A percentile compares a stretch with the other conserved stretches of the same genome.
Conservation (phyloP, 495 filamentous ascomycete genomes). For the Chaetomidium leptoderma region DNA sequence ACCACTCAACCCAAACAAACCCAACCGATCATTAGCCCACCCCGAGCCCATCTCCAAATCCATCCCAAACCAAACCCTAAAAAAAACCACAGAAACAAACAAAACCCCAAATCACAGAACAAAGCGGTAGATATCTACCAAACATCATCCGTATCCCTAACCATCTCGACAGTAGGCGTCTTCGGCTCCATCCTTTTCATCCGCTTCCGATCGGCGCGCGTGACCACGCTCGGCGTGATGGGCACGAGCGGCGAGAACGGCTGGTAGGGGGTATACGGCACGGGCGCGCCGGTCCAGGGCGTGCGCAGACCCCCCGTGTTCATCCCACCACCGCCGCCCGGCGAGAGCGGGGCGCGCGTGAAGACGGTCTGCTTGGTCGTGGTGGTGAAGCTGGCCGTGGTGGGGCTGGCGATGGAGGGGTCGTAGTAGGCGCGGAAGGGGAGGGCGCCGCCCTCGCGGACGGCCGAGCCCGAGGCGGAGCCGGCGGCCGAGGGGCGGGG, state of each 20-base stretch:
- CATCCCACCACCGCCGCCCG: slow-evolving; percentile 48
- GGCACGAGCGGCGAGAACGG: slow-evolving; percentile 85
- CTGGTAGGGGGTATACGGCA: slow-evolving; percentile 87
- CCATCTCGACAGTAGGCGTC: slow-evolving; percentile 52
- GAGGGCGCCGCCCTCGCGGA: slow-evolving; percentile 48
- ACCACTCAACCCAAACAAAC: not conserved
- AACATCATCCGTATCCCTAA: slow-evolving; percentile 49
- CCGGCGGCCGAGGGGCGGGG: slow-evolving; percentile 16
- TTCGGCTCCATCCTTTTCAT: slow-evolving; percentile 57
- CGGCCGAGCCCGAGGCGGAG: slow-evolving; percentile 24
- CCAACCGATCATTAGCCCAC: not conserved
- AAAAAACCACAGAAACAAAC: not conserved
- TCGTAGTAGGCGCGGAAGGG: slow-evolving; percentile 62
- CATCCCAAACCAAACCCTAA: not conserved
- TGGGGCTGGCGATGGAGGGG: slow-evolving; percentile 46
- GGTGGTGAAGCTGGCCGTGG: slow-evolving; percentile 42
- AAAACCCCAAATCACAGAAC: slow-evolving; percentile 1
- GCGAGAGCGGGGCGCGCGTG: slow-evolving; percentile 48
- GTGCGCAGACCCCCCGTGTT: slow-evolving; percentile 45
- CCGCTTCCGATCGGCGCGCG: slow-evolving; percentile 66
- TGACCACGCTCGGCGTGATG: slow-evolving; percentile 76
- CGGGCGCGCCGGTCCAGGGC: slow-evolving; percentile 68
- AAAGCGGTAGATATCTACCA: slow-evolving; percentile 35
- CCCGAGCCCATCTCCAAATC: no score
- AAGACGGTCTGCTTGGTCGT: slow-evolving; percentile 78